Evolutionary conservation across 2,329 filamentous ascomycete genomes (phyloP).

Genomic region (Paramyrothecium roridum): DNA sequence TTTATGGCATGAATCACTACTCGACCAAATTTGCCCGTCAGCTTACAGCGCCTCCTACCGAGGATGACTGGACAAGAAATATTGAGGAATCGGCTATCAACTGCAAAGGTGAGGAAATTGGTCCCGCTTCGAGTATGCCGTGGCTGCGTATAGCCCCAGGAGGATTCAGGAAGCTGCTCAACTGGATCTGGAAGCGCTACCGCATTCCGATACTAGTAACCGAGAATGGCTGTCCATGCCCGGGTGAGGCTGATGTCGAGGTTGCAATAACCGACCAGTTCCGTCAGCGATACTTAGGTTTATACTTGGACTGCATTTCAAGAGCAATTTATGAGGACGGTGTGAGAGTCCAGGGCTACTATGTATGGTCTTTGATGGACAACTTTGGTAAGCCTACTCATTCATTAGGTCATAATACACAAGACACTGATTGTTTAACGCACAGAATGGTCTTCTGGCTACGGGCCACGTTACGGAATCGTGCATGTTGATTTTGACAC

Average conservation of each 20-base stretch:
- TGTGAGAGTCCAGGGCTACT: slow-evolving; percentile 26
- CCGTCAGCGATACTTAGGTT: slow-evolving; percentile 14
- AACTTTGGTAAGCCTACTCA: slow-evolving; percentile 27
- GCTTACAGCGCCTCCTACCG: slow-evolving; percentile 10
- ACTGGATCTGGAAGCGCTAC: slow-evolving; percentile 16
- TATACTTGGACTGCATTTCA: slow-evolving; percentile 20
- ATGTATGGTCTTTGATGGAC: slow-evolving; percentile 31
- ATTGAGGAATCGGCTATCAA: slow-evolving; percentile 14
- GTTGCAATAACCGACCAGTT: slow-evolving; percentile 9
- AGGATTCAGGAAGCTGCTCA: slow-evolving; percentile 15
- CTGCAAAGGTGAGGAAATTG: slow-evolving; percentile 13
- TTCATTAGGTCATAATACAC: neutral
- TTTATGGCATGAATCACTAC: slow-evolving; percentile 34
- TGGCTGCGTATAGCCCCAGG: slow-evolving; percentile 6
- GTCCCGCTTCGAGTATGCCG: slow-evolving; percentile 5
- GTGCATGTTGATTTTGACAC: slow-evolving; percentile 24
- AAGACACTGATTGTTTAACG: neutral
- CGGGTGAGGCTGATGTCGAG: slow-evolving; percentile 16
- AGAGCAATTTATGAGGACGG: slow-evolving; percentile 20
- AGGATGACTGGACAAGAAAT: slow-evolving; percentile 15
- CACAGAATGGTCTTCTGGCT: slow-evolving; percentile 14
- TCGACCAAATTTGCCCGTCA: slow-evolving; percentile 25
- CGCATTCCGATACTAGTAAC: slow-evolving; percentile 10
- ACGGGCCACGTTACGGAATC: slow-evolving; percentile 21
- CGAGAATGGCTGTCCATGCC: slow-evolving; percentile 19